Conservation (phyloP, 768 basidiomycete genomes). For the Leccinum rimulosum region DNA sequence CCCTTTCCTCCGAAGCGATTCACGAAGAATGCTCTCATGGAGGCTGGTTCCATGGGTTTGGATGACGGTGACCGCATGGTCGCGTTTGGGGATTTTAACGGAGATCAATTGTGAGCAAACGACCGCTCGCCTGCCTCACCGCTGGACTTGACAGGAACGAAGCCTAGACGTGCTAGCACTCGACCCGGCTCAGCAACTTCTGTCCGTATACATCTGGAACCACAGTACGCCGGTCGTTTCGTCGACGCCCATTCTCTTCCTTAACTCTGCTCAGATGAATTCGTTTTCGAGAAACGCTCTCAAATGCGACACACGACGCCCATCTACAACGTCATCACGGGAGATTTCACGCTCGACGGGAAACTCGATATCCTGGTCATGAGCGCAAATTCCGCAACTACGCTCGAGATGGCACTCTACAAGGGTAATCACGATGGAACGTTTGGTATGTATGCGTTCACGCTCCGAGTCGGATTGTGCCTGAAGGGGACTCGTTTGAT, state of each 20-base stretch:
- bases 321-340: slow-evolving; percentile 83
- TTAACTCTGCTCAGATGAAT: slow-evolving; percentile 47
- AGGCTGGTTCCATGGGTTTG: slow-evolving; percentile 79
- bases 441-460: slow-evolving; percentile 50
- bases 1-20: slow-evolving; percentile 88
- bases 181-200: slow-evolving; percentile 67
- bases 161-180: slow-evolving; percentile 84
- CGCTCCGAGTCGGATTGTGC: background rate
- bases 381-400: slow-evolving; percentile 53
- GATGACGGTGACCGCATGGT: slow-evolving; percentile 69
- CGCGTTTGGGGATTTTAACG: slow-evolving; percentile 94
- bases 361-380: slow-evolving; percentile 89
- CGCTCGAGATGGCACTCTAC: slow-evolving; percentile 70
- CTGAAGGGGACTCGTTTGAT: background rate
- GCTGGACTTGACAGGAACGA: slow-evolving; percentile 1
- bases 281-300: slow-evolving; percentile 48
- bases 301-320: slow-evolving; percentile 53
- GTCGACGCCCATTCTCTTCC: slow-evolving; percentile 1
- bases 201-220: slow-evolving; percentile 81
- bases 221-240: slow-evolving; percentile 52
- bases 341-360: slow-evolving; percentile 92
- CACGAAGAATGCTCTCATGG: slow-evolving; percentile 73
- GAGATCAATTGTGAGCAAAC: slow-evolving; percentile 83
- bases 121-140: background rate
- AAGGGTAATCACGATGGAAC: slow-evolving; percentile 58